Evolutionary conservation across 2,329 filamentous ascomycete species (phyloP).

Genomic region (Hymenoscyphus occultus): DNA sequence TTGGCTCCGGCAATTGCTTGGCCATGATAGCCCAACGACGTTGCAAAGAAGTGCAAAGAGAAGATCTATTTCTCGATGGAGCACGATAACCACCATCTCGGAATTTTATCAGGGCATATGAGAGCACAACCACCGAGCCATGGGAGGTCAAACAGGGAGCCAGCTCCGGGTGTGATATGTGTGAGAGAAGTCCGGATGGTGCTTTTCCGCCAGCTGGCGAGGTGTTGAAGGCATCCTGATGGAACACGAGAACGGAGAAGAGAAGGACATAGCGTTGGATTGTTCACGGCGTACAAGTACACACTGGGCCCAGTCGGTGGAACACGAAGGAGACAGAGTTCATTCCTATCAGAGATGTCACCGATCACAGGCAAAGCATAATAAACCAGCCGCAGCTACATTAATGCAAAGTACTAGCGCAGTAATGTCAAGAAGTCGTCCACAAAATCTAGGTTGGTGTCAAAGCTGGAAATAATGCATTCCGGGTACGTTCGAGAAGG

Average conservation of each 20-base stretch:
- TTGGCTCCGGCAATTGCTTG: not conserved
- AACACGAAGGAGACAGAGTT: not conserved
- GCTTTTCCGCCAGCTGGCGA: conserved; percentile 16
- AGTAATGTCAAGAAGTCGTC: conserved; percentile 3
- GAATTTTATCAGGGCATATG: not conserved
- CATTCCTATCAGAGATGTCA: too few relatives aligned
- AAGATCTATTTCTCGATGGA: not conserved
- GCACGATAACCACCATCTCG: not conserved
- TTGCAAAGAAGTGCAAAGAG: not conserved
- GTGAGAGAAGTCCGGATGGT: conserved; percentile 21
- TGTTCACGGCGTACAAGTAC: not conserved
- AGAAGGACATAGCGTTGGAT: not conserved
- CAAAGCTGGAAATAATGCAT: not conserved
- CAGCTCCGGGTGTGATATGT: conserved; percentile 17
- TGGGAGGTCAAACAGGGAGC: conserved; percentile 23
- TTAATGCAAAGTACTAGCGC: not conserved
- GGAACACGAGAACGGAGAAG: conserved; percentile 10
- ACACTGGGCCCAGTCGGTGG: not conserved
- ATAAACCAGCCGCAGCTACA: not conserved
- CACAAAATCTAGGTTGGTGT: not conserved
- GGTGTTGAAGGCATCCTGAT: not conserved
- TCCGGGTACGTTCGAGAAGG: not conserved
- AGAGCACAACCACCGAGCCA: conserved; percentile 20
- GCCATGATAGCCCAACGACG: not conserved
- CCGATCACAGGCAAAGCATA: too few relatives aligned